Base-by-base conservation (phyloP, 2,329 filamentous ascomycete species). In the Chaetomium sp. region DNA sequence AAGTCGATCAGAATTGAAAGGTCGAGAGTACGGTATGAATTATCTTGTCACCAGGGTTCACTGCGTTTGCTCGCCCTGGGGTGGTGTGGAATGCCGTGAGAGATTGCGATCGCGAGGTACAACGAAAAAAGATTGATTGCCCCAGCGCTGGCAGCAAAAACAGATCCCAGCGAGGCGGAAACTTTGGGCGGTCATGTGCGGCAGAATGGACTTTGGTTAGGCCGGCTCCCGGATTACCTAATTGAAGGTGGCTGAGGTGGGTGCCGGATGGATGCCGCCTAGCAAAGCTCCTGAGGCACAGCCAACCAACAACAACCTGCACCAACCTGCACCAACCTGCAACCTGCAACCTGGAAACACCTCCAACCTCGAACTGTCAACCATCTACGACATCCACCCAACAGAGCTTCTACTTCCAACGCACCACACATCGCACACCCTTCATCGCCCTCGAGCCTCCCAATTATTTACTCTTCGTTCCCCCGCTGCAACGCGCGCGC, bases 271-370 rank as follows among this genome's bases (percentile, higher is more conserved):
- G 55, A 57, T 60, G 54, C 58, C 62, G 63, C 57, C 61, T 38
- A 51, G 59, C 68, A 67, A 70, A 72, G 68, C 69, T 72, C 65
- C 57, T 65, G 65, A 63, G 57, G 55, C 56, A 59, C 54, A 49
- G 57, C 70, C 71, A 72, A 70, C 66, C 64, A 66, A 70, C 64
- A 66, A 70, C 70, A 71, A 72, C 72, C 70, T 70, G 72, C 72
- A 75, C 75, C 74, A 73, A 75, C 73, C 73, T 75, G 38, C 38
- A n/a, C 72, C 63, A 68, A 65, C 67, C 65, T 68, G 38, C 33
- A 35, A 35, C 66, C 64, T 67, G 70, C 70, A 71, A 72, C 72
- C 70, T 70, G 72, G 73, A 75, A 75, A 74, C 74, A 75, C 73
- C 73, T 75, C 72, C 63, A 68, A 65, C 67, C 65, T 68, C 63